Conservation (phyloP, 768 basidiomycete genomes). For the Trametes sanguinea region DNA sequence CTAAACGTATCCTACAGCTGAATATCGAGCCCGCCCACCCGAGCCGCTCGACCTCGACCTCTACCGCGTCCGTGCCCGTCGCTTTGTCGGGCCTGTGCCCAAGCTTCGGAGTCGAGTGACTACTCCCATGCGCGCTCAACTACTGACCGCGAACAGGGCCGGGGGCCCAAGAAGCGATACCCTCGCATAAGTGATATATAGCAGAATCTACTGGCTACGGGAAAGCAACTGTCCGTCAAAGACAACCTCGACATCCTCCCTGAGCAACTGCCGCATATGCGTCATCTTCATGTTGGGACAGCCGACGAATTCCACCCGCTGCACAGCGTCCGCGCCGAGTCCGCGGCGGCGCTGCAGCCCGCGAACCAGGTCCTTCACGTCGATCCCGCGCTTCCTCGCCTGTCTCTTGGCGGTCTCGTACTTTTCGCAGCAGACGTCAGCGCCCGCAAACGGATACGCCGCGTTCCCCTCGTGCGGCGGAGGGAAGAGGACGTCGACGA, state of each 20-base stretch:
- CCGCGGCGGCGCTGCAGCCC: background rate
- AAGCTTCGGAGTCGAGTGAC: too few species aligned
- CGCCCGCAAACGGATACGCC: too few species aligned
- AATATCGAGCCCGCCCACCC: too few species aligned
- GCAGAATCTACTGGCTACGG: background rate
- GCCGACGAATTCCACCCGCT: background rate
- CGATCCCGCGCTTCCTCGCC: background rate
- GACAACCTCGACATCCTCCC: background rate
- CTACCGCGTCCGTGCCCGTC: too few species aligned
- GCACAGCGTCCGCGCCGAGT: background rate
- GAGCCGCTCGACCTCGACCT: too few species aligned
- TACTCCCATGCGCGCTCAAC: too few species aligned
- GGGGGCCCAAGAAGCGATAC: too few species aligned
- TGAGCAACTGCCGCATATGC: background rate
- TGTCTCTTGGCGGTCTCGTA: background rate
- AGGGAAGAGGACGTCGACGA: background rate
- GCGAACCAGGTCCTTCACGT: background rate
- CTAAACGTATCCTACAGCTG: too few species aligned
- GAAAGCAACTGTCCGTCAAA: background rate
- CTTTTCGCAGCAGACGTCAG: background rate
- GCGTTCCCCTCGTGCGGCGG: background rate
- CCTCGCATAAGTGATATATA: too few species aligned
- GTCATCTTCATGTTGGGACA: slow-evolving; percentile 2
- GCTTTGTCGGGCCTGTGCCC: too few species aligned
- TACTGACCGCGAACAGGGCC: too few species aligned